Percentiles rank a stretch among this genome's conserved stretches.
Conservation (phyloP, 2,329 filamentous ascomycete genomes). For the Didymella lethalis region DNA sequence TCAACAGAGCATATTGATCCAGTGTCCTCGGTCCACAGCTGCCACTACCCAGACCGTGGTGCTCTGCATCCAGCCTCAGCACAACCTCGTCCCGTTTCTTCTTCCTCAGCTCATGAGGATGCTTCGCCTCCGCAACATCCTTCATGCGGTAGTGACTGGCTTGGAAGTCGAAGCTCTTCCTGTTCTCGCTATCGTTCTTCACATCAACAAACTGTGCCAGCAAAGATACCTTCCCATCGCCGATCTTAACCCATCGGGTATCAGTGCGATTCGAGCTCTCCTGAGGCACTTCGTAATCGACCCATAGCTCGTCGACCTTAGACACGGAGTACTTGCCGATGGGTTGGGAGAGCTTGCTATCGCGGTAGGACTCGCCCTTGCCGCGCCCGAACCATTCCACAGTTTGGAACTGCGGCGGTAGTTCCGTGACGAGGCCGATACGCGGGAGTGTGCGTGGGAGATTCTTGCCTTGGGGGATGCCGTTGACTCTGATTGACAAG, state of each 20-base stretch:
- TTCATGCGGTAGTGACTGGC: slow-evolving; percentile 62
- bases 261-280: slow-evolving; percentile 71
- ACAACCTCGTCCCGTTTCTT: slow-evolving; percentile 63
- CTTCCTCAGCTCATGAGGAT: slow-evolving; percentile 68
- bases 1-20: slow-evolving; percentile 51
- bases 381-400: slow-evolving; percentile 70
- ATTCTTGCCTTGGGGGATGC: slow-evolving; percentile 58
- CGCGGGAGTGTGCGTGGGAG: slow-evolving; percentile 66
- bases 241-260: slow-evolving; percentile 62
- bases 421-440: slow-evolving; percentile 66
- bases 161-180: slow-evolving; percentile 57
- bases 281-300: slow-evolving; percentile 71
- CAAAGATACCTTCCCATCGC: slow-evolving; percentile 25
- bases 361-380: slow-evolving; percentile 70
- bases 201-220: slow-evolving; percentile 43
- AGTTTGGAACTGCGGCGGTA: slow-evolving; percentile 57
- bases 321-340: slow-evolving; percentile 58
- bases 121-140: slow-evolving; percentile 65
- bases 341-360: slow-evolving; percentile 68
- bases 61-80: slow-evolving; percentile 66
- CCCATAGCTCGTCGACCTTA: slow-evolving; percentile 60
- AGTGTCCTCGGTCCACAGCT: slow-evolving; percentile 66
- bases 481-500: slow-evolving; percentile 57
- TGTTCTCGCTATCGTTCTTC: slow-evolving; percentile 17
- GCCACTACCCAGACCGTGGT: slow-evolving; percentile 69